These are phyloP conservation scores for Colletotrichum euphorbiae DNA, from an alignment of 2,329 filamentous ascomycete species.

Conservation along the genomic window DNA sequence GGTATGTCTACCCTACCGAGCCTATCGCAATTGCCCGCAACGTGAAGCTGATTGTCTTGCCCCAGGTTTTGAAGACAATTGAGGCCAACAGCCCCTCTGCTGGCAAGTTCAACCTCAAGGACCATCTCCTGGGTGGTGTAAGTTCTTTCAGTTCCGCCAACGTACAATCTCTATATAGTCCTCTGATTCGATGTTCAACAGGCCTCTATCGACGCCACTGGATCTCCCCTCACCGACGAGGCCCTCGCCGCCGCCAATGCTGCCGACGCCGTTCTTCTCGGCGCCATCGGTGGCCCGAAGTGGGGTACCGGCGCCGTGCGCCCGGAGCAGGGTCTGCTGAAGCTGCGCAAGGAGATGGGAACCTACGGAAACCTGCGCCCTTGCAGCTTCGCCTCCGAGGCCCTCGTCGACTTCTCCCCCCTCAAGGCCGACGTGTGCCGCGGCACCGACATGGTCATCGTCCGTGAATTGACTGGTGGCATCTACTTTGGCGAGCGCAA, in stretches of 20 bases:
- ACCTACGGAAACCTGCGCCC: slow-evolving; percentile 96
- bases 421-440: slow-evolving; percentile 87
- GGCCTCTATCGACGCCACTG: slow-evolving; percentile 89
- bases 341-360: slow-evolving; percentile 90
- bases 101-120: slow-evolving; percentile 86
- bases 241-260: slow-evolving; percentile 85
- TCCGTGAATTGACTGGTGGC: slow-evolving; percentile 91
- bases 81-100: slow-evolving; percentile 77
- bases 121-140: slow-evolving; percentile 93
- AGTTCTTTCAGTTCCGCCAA: slow-evolving; percentile 52
- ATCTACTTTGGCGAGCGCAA: slow-evolving; percentile 95
- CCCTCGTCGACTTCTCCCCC: slow-evolving; percentile 85
- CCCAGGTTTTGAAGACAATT: slow-evolving; percentile 80
- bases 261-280: slow-evolving; percentile 90
- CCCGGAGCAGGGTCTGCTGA: slow-evolving; percentile 91
- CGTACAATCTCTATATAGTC: neutral
- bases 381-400: slow-evolving; percentile 93
- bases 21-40: slow-evolving; percentile 8
- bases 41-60: slow-evolving; percentile 19
- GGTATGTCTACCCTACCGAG: slow-evolving; percentile 59
- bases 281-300: slow-evolving; percentile 95
- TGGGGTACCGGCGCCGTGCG: slow-evolving; percentile 91
- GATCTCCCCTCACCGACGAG: slow-evolving; percentile 82
- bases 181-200: slow-evolving; percentile 50
- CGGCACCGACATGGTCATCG: slow-evolving; percentile 91